These are phyloP conservation scores for Allomyces macrogynus DNA, from an alignment of 192 early-diverging fungal genomes.

Conservation along the genomic window DNA sequence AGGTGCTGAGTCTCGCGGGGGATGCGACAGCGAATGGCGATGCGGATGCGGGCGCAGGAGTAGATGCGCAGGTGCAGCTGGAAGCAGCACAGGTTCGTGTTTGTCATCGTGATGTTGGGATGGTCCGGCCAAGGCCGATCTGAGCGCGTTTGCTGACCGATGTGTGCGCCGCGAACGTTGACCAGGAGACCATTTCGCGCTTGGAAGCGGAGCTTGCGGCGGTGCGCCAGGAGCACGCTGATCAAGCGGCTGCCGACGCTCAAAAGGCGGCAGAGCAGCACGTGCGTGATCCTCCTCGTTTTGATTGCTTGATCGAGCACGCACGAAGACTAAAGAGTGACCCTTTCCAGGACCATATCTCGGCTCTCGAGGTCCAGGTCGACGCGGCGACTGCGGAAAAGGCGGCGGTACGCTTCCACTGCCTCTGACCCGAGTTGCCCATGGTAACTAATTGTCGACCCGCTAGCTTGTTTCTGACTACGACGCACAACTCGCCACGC, in stretches of 20 bases:
- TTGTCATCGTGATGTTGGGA: too few species aligned
- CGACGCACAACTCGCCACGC: conserved; percentile 7
- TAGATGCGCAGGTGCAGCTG: too few species aligned
- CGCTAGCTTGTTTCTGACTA: conserved; percentile 7
- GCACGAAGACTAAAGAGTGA: conserved; percentile 9
- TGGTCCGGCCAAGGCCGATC: too few species aligned
- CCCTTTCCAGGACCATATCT: conserved; percentile 10
- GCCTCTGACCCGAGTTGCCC: too few species aligned
- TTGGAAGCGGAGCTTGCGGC: conserved; percentile 15
- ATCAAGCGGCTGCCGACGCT: conserved; percentile 13
- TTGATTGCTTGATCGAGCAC: conserved; percentile 8
- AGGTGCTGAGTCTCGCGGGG: too few species aligned
- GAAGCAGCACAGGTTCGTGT: too few species aligned
- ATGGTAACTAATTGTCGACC: too few species aligned
- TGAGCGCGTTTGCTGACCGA: too few species aligned
- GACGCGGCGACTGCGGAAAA: conserved; percentile 11
- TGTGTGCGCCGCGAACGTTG: too few species aligned
- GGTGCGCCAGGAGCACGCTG: conserved; percentile 10
- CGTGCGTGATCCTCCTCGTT: not conserved
- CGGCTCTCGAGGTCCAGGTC: conserved; percentile 10
- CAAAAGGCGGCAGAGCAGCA: conserved; percentile 9
- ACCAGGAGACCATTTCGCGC: conserved; percentile 4
- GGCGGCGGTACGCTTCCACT: not conserved
- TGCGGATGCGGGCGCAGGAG: not conserved
- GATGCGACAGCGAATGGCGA: not conserved